phyloP scores from a whole-genome alignment of 345 rosid genomes.

The Geranium brycei region DNA sequence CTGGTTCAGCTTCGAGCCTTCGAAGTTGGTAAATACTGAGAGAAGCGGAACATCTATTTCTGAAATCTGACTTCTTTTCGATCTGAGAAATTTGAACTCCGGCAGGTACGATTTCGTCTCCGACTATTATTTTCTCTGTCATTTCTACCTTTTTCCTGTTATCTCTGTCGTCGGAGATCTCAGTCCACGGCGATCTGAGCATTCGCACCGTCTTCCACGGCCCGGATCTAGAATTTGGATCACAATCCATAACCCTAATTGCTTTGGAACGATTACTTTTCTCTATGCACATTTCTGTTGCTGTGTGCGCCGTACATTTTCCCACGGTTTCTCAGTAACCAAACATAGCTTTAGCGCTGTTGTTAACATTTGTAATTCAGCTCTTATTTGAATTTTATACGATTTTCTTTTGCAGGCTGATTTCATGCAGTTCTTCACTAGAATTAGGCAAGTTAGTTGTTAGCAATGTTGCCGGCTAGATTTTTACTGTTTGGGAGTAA shows the following conservation, averaged over 20 bases:
- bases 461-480: conserved; percentile 25
- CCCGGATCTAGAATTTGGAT: background rate
- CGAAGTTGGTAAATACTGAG: too few species aligned
- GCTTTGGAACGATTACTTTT: too few species aligned
- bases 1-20: too few species aligned
- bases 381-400: too few species aligned
- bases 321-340: background rate
- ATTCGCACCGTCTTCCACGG: background rate
- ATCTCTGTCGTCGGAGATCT: background rate
- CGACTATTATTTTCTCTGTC: background rate
- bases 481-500: conserved; percentile 38
- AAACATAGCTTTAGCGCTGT: background rate
- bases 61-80: background rate
- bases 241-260: background rate
- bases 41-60: background rate
- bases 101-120: background rate
- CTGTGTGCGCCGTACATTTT: too few species aligned
- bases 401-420: background rate
- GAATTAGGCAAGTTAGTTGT: background rate
- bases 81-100: background rate
- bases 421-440: background rate
- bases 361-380: background rate
- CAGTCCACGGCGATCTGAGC: background rate
- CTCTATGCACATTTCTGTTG: background rate
- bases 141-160: too few species aligned